Conservation (phyloP, 352 stramenopile species). For the Pythium utonaiense region DNA sequence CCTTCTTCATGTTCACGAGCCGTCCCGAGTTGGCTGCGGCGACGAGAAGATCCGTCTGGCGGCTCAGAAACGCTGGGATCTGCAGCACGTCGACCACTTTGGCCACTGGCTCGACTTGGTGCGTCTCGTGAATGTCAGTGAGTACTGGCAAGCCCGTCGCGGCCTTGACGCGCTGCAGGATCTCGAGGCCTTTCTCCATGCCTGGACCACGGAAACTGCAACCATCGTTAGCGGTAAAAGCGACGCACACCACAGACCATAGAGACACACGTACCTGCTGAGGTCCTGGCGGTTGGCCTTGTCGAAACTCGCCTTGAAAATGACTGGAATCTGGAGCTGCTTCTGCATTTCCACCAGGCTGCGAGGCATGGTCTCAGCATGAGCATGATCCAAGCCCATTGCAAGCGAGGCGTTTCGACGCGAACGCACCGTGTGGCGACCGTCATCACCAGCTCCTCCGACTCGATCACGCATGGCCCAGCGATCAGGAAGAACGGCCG, state of each 20-base stretch:
- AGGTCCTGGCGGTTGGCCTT: slow-evolving; percentile 87
- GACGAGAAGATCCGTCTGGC: slow-evolving; percentile 86
- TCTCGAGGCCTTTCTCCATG: slow-evolving; percentile 58
- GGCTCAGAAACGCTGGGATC: slow-evolving; percentile 86
- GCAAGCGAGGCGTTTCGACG: neutral
- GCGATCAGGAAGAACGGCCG: slow-evolving; percentile 84
- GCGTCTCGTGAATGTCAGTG: slow-evolving; percentile 85
- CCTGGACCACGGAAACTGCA: slow-evolving; percentile 73
- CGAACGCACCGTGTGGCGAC: slow-evolving; percentile 56
- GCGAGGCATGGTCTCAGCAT: too few species aligned
- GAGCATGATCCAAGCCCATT: too few species aligned
- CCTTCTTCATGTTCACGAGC: slow-evolving; percentile 88
- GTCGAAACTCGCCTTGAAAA: slow-evolving; percentile 90
- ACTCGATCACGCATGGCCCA: slow-evolving; percentile 79
- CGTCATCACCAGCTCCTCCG: slow-evolving; percentile 54
- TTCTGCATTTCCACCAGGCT: slow-evolving; percentile 55
- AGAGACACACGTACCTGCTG: slow-evolving; percentile 24
- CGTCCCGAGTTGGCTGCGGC: slow-evolving; percentile 65
- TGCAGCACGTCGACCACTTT: slow-evolving; percentile 80
- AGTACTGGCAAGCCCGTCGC: slow-evolving; percentile 68
- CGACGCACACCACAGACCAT: neutral
- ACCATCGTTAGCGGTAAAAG: neutral
- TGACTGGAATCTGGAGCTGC: slow-evolving; percentile 62
- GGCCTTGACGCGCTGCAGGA: slow-evolving; percentile 76
- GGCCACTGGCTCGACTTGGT: slow-evolving; percentile 67